Evolutionary conservation across 148 eudicot species (phyloP).

Genomic region (Camellia lanceoleosa): DNA sequence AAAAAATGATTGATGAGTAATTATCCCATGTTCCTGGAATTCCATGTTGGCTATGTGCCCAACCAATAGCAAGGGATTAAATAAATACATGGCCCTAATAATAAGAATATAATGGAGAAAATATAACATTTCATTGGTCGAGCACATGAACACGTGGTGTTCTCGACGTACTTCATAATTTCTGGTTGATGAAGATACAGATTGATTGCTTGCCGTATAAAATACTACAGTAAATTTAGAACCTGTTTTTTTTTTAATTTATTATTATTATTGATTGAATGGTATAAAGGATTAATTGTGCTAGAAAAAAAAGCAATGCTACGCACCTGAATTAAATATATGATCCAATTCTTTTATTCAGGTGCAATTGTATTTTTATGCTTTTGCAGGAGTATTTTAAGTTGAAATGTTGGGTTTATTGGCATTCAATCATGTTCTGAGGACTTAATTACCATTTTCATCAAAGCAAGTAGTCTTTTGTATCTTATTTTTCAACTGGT

Average conservation of each 20-base stretch:
- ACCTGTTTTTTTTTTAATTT: not conserved
- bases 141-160: too few species aligned
- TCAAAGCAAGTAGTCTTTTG: too few species aligned
- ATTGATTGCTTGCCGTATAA: not conserved
- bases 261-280: not conserved
- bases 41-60: too few species aligned
- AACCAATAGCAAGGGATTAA: too few species aligned
- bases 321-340: not conserved
- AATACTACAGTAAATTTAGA: not conserved
- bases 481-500: too few species aligned
- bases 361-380: not conserved
- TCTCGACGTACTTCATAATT: too few species aligned
- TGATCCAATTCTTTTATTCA: not conserved
- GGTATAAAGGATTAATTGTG: not conserved
- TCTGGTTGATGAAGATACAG: not conserved
- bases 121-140: too few species aligned
- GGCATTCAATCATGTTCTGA: too few species aligned
- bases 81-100: too few species aligned
- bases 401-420: not conserved
- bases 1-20: not conserved
- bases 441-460: too few species aligned
- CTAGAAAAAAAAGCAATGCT: not conserved
- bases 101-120: too few species aligned
- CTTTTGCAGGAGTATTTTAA: not conserved
- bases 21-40: too few species aligned